A percentile compares a stretch with the other conserved stretches of the same genome.
Evolutionary conservation across 2,329 filamentous ascomycete species (phyloP).

Genomic region (Coniosporium tulheliwenetii): DNA sequence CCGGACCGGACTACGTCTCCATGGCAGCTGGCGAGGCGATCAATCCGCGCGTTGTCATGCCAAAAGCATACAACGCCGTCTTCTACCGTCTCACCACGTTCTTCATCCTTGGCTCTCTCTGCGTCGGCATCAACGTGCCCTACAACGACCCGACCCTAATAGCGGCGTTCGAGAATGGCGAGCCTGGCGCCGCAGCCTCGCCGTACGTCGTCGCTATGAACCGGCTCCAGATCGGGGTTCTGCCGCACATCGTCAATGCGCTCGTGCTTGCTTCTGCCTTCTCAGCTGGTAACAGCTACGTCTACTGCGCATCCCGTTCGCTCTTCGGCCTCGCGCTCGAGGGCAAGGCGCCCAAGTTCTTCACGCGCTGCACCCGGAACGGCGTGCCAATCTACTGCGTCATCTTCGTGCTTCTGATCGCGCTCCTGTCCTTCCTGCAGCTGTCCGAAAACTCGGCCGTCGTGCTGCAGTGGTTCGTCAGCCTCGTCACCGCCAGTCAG

Average conservation of each 20-base stretch:
- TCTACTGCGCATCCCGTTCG: constrained; percentile 53
- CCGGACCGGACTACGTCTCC: constrained; percentile 51
- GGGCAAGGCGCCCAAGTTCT: constrained; percentile 45
- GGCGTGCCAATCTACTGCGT: constrained; percentile 68
- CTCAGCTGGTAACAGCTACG: constrained; percentile 52
- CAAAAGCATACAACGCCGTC: constrained; percentile 60
- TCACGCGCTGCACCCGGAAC: constrained; percentile 43
- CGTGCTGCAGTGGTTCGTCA: constrained; percentile 60
- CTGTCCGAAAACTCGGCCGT: constrained; percentile 48
- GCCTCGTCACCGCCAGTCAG: constrained; percentile 56
- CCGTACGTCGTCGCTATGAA: constrained; percentile 55
- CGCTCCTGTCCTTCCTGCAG: constrained; percentile 59
- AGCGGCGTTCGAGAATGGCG: constrained; percentile 40
- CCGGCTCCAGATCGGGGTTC: constrained; percentile 42
- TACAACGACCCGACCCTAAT: constrained; percentile 49
- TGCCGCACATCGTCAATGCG: constrained; percentile 60
- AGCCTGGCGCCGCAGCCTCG: constrained; percentile 53
- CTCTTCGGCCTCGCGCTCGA: constrained; percentile 55
- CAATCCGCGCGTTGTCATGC: constrained; percentile 54
- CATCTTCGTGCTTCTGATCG: constrained; percentile 46
- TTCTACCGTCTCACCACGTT: constrained; percentile 65
- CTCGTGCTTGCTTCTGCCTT: constrained; percentile 54
- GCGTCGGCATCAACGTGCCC: constrained; percentile 56
- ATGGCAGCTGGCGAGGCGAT: constrained; percentile 54
- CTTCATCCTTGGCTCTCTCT: constrained; percentile 59